Conservation (phyloP, 2,329 filamentous ascomycete genomes). For the Phoma sp. region DNA sequence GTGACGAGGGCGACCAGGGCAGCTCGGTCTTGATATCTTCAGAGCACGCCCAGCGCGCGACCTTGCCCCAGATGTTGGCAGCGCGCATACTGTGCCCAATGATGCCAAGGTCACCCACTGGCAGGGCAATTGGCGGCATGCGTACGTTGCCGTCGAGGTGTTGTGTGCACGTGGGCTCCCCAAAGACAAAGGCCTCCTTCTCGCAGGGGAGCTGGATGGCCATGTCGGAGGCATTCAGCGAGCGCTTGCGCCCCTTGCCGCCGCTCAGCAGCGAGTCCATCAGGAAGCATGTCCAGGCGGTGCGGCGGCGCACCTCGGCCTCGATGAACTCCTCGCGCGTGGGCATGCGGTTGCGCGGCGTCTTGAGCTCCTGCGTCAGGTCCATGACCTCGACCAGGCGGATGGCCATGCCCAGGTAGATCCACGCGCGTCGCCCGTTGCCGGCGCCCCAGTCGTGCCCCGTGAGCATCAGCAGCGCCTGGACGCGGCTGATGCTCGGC, state of each 20-base stretch:
- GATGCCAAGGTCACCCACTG: constrained; percentile 46
- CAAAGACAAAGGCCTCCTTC: constrained; percentile 50
- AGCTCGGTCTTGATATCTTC: constrained; percentile 46
- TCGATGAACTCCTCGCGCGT: constrained; percentile 52
- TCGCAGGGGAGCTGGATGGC: constrained; percentile 51
- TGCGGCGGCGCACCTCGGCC: constrained; percentile 50
- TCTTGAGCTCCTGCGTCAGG: constrained; percentile 46
- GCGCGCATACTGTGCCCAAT: constrained; percentile 50
- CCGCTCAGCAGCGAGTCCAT: constrained; percentile 53
- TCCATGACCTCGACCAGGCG: constrained; percentile 52
- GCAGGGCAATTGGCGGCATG: constrained; percentile 39
- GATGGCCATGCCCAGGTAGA: constrained; percentile 53
- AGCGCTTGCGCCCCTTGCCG: constrained; percentile 50
- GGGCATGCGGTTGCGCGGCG: constrained; percentile 39
- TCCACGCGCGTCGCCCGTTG: constrained; percentile 51
- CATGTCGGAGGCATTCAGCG: constrained; percentile 47
- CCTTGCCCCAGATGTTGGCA: constrained; percentile 52
- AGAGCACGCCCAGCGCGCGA: constrained; percentile 51
- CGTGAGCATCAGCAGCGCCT: constrained; percentile 53
- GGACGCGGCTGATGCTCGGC: constrained; percentile 49
- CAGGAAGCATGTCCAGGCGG: constrained; percentile 53
- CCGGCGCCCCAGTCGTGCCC: constrained; percentile 58
- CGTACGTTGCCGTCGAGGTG: constrained; percentile 41
- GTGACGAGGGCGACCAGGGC: constrained; percentile 46
- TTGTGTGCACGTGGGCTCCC: constrained; percentile 47